Conservation (phyloP, 495 filamentous ascomycete genomes). For the Talaromyces stipitatus region DNA sequence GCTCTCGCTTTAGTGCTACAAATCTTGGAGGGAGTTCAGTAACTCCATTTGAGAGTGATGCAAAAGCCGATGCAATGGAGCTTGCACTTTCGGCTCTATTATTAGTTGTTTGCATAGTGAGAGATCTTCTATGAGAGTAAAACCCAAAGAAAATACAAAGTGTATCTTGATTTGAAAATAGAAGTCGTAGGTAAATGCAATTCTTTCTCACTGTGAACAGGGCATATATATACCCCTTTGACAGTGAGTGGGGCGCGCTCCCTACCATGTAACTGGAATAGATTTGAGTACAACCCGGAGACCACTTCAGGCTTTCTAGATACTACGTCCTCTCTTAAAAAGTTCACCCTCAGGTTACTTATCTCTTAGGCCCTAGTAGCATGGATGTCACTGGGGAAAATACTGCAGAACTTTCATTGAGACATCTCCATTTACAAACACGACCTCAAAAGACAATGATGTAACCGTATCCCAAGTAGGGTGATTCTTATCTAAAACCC, state of each 20-base stretch:
- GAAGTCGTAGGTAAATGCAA: background rate
- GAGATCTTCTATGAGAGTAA: background rate
- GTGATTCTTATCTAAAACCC: background rate
- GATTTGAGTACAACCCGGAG: background rate
- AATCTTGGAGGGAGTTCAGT: conserved; percentile 25
- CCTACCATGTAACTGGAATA: background rate
- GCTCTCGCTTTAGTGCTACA: conserved; percentile 52
- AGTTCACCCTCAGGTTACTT: too few species aligned
- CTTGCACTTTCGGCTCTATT: conserved; percentile 1
- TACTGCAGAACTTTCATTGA: too few species aligned
- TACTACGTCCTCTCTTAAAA: too few species aligned
- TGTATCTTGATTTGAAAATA: background rate
- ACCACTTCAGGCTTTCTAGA: too few species aligned
- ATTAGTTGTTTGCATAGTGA: background rate
- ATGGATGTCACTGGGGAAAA: background rate
- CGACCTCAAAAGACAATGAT: too few species aligned
- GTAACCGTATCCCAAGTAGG: too few species aligned
- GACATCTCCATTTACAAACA: too few species aligned
- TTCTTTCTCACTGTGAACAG: background rate
- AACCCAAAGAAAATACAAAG: background rate
- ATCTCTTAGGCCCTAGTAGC: too few species aligned
- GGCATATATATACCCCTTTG: background rate
- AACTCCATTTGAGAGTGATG: background rate
- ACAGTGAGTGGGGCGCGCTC: background rate
- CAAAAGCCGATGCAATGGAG: conserved; percentile 2